Percentiles rank a stretch among this genome's conserved stretches.
Conservation (phyloP, 2,329 filamentous ascomycete species). For the Alternaria novae-zelandiae region DNA sequence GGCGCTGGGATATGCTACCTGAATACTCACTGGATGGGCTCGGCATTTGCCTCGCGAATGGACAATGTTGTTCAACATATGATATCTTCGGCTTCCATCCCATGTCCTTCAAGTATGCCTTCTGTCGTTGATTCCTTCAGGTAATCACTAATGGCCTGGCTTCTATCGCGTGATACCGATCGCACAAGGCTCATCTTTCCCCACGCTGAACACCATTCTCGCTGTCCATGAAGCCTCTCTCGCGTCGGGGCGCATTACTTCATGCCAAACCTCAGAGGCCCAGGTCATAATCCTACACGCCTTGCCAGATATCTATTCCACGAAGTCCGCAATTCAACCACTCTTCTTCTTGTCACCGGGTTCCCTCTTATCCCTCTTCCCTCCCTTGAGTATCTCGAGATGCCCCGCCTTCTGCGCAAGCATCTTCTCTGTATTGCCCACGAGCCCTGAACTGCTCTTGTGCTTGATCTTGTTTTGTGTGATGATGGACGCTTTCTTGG, state of each 20-base stretch:
- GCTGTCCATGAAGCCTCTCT: not conserved
- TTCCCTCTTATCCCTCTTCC: constrained; percentile 62
- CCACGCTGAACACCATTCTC: not conserved
- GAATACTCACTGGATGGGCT: not conserved
- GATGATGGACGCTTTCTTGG: constrained; percentile 68
- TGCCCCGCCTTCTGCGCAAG: constrained; percentile 73
- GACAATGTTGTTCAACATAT: not conserved
- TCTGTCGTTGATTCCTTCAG: not conserved
- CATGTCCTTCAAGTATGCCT: not conserved
- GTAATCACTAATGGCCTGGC: not conserved
- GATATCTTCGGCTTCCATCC: not conserved
- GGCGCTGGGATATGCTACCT: constrained; percentile 1
- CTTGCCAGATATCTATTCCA: not conserved
- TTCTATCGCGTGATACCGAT: not conserved
- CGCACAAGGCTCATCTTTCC: not conserved
- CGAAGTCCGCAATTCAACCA: constrained; percentile 12
- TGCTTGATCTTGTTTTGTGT: constrained; percentile 68
- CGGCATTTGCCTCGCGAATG: constrained; percentile 1
- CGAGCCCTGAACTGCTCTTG: constrained; percentile 69
- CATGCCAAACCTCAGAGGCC: not conserved
- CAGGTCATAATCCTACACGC: not conserved
- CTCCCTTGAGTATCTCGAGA: constrained; percentile 70
- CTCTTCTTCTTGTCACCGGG: constrained; percentile 26
- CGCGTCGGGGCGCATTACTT: not conserved
- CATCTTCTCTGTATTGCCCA: constrained; percentile 69